Evolutionary conservation across 805 yeast species (phyloP), one percentile per base, ranked within the genome.

Genomic region (Lipomyces yamanashiensis): DNA sequence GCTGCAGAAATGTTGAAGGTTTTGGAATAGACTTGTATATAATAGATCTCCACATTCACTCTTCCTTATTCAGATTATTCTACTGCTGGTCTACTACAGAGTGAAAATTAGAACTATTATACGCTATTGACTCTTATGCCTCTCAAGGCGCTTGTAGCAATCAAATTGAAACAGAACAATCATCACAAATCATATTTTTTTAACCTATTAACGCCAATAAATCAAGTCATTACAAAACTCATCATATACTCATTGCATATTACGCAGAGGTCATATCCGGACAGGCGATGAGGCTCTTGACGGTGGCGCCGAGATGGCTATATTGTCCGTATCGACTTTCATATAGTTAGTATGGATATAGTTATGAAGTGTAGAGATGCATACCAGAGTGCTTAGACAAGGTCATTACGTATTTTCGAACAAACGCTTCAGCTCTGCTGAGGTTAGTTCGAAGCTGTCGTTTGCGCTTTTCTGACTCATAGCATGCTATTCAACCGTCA

Each of bases 1-100:
- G 73, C 75, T 8, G 74, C 77, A 0, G 80, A 82, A 36, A 85
- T 89, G 88, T 67, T 87, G 33, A 53, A 54, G 28, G 56, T 57
- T 49, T 4, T 65, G 21, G 51, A 15, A 17, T 61, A 54, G 53
- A 67, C 2, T 40, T 19, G 12, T 47, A n/a, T n/a, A n/a, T 9
- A 36, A 9, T 10, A 10, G 13, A 44, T 28, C 2, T 28, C 28
- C 28, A 28, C 5, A 28, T 28, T 28, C 28, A 28, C 28, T 28
- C 2, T 28, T 28, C 28, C 28, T 28, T 28, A 28, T 28, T 2
- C 28, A 28, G 28, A 3, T 28, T 28, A 28, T n/a, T n/a, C n/a
- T n/a, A n/a, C n/a, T n/a, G n/a, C 28, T 28, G 28, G 28, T 28
- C 28, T 28, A 5, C 5, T 28, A 28, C 2, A 28, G 5, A 5